phyloP scores from a whole-genome alignment of 78 protist genomes.

The Monosiga brevicollis region DNA sequence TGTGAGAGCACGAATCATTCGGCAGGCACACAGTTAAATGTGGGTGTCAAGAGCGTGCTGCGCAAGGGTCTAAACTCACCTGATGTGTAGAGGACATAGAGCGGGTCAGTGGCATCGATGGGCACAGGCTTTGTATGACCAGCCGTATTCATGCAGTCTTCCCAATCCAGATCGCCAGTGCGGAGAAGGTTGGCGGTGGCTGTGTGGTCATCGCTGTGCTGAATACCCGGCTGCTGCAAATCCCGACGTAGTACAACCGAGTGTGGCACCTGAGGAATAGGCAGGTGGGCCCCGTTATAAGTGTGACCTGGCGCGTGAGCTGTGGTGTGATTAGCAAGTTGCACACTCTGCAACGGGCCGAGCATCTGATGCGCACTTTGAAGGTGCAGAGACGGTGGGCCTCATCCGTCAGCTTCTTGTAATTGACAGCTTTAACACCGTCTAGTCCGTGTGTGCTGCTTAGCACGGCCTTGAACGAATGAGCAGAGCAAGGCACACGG shows the following conservation, averaged over 20 bases:
- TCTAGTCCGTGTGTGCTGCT: neutral
- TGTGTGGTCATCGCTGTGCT: no score
- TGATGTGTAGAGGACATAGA: constrained; percentile 78
- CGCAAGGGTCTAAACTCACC: constrained; percentile 62
- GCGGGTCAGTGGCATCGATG: constrained; percentile 62
- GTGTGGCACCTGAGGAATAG: constrained; percentile 23
- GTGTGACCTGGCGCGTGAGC: no score
- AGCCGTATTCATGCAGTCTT: neutral
- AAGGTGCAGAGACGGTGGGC: no score
- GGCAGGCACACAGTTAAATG: neutral
- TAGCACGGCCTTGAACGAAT: neutral
- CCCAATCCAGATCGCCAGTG: constrained; percentile 32
- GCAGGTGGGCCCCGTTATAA: constrained; percentile 23
- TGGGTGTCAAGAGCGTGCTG: neutral
- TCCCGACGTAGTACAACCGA: constrained; percentile 2
- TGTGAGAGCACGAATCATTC: neutral
- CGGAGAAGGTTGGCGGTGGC: no score
- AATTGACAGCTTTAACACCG: neutral
- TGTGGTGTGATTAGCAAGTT: no score
- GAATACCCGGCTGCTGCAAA: no score
- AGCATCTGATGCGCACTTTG: no score
- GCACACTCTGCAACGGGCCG: no score
- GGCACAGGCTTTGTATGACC: constrained; percentile 6
- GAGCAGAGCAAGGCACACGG: neutral
- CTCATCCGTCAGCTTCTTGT: neutral